These are phyloP conservation scores for Curvularia spicifera DNA, from an alignment of 2,329 filamentous ascomycete genomes.

Conservation along the genomic window DNA sequence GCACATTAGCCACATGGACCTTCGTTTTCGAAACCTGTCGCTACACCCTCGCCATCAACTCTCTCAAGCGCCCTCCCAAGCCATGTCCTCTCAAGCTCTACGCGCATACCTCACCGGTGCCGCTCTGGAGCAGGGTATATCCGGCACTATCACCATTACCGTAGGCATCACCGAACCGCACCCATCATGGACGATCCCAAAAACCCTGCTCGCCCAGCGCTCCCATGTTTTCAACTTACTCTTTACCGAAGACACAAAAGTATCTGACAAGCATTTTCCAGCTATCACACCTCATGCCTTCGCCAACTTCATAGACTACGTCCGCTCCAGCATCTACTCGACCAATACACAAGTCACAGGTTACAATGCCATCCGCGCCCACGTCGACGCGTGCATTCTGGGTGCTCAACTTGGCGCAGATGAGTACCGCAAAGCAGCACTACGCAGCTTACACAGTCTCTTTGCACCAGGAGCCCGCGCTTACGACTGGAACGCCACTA, in stretches of 20 bases:
- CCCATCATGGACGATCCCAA: constrained; percentile 20
- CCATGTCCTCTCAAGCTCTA: not conserved
- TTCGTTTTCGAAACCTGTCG: not conserved
- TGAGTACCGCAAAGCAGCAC: constrained; percentile 15
- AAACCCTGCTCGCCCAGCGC: constrained; percentile 14
- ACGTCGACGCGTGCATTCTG: constrained; percentile 18
- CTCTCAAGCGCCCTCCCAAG: not conserved
- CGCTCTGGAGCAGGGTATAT: not conserved
- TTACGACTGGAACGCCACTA: not conserved
- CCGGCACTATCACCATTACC: constrained; percentile 12
- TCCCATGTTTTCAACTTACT: constrained; percentile 13
- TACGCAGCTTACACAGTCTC: constrained; percentile 15
- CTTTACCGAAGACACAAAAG: not conserved
- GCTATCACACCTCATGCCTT: constrained; percentile 14
- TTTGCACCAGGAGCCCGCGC: constrained; percentile 17
- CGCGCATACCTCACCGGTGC: constrained; percentile 2
- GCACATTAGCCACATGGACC: not conserved
- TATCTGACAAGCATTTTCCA: not conserved
- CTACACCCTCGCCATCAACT: not conserved
- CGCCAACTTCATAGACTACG: constrained; percentile 27
- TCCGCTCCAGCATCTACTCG: constrained; percentile 28
- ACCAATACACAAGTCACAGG: constrained; percentile 14
- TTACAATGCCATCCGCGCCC: constrained; percentile 16
- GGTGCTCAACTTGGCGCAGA: constrained; percentile 16
- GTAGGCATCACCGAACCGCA: constrained; percentile 6